Evolutionary conservation across 352 stramenopile species (phyloP).

Genomic region (Phytophthora capsici): DNA sequence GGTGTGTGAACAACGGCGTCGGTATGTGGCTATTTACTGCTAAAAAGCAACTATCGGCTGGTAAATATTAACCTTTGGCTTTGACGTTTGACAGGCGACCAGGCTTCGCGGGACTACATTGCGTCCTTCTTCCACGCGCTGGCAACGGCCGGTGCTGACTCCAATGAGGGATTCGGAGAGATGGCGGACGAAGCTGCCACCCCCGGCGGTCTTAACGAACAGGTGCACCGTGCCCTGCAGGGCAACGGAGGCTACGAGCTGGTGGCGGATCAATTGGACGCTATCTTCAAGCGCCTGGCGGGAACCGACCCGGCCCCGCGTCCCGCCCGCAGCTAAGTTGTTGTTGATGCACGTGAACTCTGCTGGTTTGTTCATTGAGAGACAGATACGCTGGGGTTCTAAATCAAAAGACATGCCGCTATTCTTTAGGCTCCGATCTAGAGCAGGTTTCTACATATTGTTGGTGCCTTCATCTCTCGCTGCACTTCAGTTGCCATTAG

Average conservation of each 20-base stretch:
- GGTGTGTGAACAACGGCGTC: constrained; percentile 88
- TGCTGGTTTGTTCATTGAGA: constrained; percentile 26
- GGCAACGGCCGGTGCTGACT: constrained; percentile 72
- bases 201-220: constrained; percentile 83
- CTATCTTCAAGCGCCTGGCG: constrained; percentile 83
- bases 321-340: constrained; percentile 43
- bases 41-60: not conserved
- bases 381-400: constrained; percentile 16
- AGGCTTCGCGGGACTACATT: constrained; percentile 81
- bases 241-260: constrained; percentile 80
- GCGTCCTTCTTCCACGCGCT: constrained; percentile 87
- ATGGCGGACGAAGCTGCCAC: constrained; percentile 88
- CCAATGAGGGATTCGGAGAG: constrained; percentile 76
- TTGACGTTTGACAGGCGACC: constrained; percentile 43
- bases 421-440: constrained; percentile 20
- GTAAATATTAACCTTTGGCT: not conserved
- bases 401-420: constrained; percentile 32
- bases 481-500: constrained; percentile 35
- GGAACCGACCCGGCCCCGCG: constrained; percentile 67
- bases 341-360: constrained; percentile 3
- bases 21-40: constrained; percentile 45
- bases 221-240: constrained; percentile 77
- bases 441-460: constrained; percentile 15
- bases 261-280: constrained; percentile 82
- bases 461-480: not conserved